These are phyloP conservation scores for Helianthus tuberosus DNA, from an alignment of 129 eudicot species.

Conservation along the genomic window DNA sequence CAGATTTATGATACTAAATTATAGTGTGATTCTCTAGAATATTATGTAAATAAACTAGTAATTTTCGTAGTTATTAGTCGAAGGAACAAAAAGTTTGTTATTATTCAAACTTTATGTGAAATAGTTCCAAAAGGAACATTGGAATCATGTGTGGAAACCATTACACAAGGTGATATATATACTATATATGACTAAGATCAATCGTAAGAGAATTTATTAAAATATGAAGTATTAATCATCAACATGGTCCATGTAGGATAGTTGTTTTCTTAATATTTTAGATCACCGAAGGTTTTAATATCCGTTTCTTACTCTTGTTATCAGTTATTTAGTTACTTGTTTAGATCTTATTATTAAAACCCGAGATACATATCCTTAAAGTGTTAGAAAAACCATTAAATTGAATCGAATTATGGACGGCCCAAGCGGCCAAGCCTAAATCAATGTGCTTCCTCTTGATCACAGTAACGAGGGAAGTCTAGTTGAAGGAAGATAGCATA, in stretches of 20 bases:
- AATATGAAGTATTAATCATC: neutral
- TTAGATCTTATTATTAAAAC: too few relatives aligned
- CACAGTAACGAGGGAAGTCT: too few relatives aligned
- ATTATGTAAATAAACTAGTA: neutral
- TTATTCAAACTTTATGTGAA: neutral
- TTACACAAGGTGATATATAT: neutral
- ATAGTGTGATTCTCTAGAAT: neutral
- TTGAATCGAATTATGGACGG: too few relatives aligned
- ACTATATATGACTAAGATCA: neutral
- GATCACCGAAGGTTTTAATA: neutral
- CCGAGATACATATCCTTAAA: too few relatives aligned
- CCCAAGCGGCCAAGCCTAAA: too few relatives aligned
- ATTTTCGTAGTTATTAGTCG: neutral
- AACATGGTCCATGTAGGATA: neutral
- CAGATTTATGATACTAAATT: neutral
- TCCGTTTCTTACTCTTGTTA: neutral
- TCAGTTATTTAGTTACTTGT: neutral
- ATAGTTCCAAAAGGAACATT: neutral
- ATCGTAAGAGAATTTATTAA: neutral
- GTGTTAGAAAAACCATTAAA: too few relatives aligned
- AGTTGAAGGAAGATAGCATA: too few relatives aligned
- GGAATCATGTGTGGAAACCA: conserved; percentile 7
- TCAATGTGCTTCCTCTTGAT: too few relatives aligned
- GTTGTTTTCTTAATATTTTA: neutral
- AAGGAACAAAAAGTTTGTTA: neutral